Evolutionary conservation across 768 basidiomycete species (phyloP).

Genomic region (Suillus discolor): DNA sequence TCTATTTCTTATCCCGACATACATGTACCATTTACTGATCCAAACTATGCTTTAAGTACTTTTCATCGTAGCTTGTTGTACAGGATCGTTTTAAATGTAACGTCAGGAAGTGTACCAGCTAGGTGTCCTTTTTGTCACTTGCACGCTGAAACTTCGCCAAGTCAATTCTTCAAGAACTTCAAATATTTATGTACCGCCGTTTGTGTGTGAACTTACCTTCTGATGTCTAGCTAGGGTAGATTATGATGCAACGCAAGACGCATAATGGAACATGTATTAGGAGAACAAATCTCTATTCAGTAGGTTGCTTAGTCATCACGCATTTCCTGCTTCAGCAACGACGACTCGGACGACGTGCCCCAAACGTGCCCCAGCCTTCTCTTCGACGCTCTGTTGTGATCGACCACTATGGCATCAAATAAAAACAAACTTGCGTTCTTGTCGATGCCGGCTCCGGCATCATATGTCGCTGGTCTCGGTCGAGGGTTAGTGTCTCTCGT

Average conservation of each 20-base stretch:
- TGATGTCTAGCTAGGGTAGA: background rate
- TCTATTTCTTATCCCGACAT: background rate
- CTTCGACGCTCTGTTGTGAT: background rate
- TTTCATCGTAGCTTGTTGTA: background rate
- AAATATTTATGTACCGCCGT: background rate
- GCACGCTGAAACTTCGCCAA: background rate
- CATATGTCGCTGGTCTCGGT: constrained; percentile 98
- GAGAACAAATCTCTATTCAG: background rate
- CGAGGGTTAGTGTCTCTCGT: constrained; percentile 67
- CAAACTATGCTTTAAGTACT: background rate
- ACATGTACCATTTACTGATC: background rate
- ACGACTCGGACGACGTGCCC: background rate
- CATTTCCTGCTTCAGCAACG: constrained; percentile 1
- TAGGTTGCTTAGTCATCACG: background rate
- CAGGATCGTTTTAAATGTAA: background rate
- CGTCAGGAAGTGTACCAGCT: background rate
- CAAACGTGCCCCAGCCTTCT: background rate
- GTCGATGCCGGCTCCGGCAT: constrained; percentile 92
- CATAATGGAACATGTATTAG: background rate
- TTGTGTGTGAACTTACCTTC: background rate
- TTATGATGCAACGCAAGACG: background rate
- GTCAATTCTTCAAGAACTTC: background rate
- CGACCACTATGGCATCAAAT: constrained; percentile 41
- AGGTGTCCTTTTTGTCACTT: background rate
- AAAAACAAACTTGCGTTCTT: constrained; percentile 87